phyloP scores from a whole-genome alignment of 148 eudicot genomes.

The Vaccinium vitisidaea region DNA sequence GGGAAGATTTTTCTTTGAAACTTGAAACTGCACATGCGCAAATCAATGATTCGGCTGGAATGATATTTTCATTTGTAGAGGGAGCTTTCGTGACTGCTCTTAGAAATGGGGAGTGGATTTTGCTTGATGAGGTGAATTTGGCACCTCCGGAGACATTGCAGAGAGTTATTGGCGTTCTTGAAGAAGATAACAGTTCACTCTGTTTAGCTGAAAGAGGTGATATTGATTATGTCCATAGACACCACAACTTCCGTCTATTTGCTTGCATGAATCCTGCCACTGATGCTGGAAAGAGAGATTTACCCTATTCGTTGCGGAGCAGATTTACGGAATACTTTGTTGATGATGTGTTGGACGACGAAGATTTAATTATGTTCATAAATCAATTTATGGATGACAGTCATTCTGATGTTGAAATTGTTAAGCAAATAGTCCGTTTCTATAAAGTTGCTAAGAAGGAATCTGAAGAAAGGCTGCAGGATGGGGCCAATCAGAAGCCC shows the following conservation, averaged over 20 bases:
- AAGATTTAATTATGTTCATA: constrained; percentile 67
- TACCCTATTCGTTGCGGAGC: constrained; percentile 69
- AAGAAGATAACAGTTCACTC: constrained; percentile 82
- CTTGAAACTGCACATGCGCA: constrained; percentile 61
- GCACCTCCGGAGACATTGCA: constrained; percentile 97
- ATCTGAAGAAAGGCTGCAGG: constrained; percentile 82
- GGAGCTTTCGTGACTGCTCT: constrained; percentile 93
- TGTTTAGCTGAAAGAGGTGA: constrained; percentile 97
- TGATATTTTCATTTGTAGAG: constrained; percentile 95
- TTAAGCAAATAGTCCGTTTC: constrained; percentile 56
- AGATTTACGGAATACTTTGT: constrained; percentile 91
- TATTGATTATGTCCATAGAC: constrained; percentile 57
- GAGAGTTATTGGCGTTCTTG: constrained; percentile 90
- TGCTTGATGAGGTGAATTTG: constrained; percentile 95
- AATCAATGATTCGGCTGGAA: constrained; percentile 66
- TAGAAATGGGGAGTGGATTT: constrained; percentile 89
- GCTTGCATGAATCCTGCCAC: constrained; percentile 99
- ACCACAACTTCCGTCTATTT: constrained; percentile 81
- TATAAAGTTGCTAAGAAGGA: constrained; percentile 86
- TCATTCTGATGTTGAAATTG: constrained; percentile 39
- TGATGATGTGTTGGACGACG: constrained; percentile 85
- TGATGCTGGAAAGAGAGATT: constrained; percentile 97
- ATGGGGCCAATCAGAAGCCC: constrained; percentile 98
- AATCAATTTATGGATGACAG: constrained; percentile 53
- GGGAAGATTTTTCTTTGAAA: constrained; percentile 62